Percentiles rank a stretch among this genome's conserved stretches.
phyloP scores from a whole-genome alignment of 2,329 filamentous ascomycete genomes.

The Volutella citrinella region DNA sequence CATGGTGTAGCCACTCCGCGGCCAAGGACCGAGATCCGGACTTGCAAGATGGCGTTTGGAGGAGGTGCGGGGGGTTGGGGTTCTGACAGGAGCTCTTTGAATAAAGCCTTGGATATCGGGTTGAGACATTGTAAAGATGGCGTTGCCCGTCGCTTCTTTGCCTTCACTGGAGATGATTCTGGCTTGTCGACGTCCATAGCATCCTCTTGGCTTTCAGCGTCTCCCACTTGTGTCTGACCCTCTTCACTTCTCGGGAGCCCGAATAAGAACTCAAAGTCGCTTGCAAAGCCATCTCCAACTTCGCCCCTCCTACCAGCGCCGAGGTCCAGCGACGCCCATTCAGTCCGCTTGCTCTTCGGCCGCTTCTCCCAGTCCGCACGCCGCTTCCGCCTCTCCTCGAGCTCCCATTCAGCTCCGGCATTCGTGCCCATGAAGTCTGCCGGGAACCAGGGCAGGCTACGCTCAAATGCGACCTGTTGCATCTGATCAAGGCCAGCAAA shows the following conservation, averaged over 20 bases:
- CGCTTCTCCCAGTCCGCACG: slow-evolving; percentile 75
- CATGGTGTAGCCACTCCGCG: slow-evolving; percentile 69
- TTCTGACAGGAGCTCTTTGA: slow-evolving; percentile 27
- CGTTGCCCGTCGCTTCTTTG: slow-evolving; percentile 1
- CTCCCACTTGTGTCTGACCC: slow-evolving; percentile 12
- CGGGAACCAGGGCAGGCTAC: slow-evolving; percentile 77
- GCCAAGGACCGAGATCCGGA: slow-evolving; percentile 64
- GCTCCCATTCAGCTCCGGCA: slow-evolving; percentile 77
- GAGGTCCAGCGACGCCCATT: slow-evolving; percentile 72
- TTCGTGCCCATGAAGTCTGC: slow-evolving; percentile 77
- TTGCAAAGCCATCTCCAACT: slow-evolving; percentile 75
- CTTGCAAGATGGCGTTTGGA: slow-evolving; percentile 50
- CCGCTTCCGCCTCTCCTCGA: slow-evolving; percentile 63
- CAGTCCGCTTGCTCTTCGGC: slow-evolving; percentile 77
- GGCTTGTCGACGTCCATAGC: slow-evolving; percentile 28
- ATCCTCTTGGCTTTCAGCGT: slow-evolving; percentile 19
- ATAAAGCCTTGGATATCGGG: slow-evolving; percentile 25
- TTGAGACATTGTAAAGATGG: slow-evolving; percentile 17
- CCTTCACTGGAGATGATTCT: not conserved
- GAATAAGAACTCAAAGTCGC: slow-evolving; percentile 76
- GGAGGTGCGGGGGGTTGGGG: slow-evolving; percentile 18
- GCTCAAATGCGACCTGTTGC: slow-evolving; percentile 79
- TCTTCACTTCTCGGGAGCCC: slow-evolving; percentile 13
- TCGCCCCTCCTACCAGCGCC: slow-evolving; percentile 76
- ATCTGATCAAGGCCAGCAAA: slow-evolving; percentile 81